Evolutionary conservation across 2,329 filamentous ascomycete genomes (phyloP).

Genomic region (Aspergillus sojae): DNA sequence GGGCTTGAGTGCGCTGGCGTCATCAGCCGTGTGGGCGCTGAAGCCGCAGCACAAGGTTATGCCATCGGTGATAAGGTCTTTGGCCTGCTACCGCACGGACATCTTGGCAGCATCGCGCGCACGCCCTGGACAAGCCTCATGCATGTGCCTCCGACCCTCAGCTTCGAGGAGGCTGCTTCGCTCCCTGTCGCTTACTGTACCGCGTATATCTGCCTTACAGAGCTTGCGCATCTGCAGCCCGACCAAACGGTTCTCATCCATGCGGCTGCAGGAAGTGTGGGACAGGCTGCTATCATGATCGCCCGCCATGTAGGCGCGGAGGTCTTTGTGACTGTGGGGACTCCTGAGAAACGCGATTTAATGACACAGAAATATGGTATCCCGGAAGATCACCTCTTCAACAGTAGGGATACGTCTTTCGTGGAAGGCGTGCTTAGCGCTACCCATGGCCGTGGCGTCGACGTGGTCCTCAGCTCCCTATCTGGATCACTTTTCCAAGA

Average conservation of each 20-base stretch:
- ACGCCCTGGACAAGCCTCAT: slow-evolving; percentile 32
- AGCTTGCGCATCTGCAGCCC: not conserved
- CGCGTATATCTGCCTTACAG: not conserved
- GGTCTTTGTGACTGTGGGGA: not conserved
- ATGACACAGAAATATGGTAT: not conserved
- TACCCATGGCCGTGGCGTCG: too few species aligned
- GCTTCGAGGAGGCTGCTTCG: not conserved
- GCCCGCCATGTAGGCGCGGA: not conserved
- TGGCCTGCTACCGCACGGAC: slow-evolving; percentile 29
- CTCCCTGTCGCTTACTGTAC: not conserved
- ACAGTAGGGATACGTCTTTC: not conserved
- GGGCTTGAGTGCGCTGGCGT: not conserved
- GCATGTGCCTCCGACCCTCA: slow-evolving; percentile 34
- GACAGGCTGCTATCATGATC: not conserved
- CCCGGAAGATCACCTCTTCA: not conserved
- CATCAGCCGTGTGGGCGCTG: not conserved
- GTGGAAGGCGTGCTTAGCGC: not conserved
- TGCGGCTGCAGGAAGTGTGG: not conserved
- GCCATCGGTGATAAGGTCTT: slow-evolving; percentile 3
- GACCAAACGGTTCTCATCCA: not conserved
- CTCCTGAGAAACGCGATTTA: not conserved
- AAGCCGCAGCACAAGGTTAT: not conserved
- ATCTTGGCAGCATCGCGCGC: slow-evolving; percentile 29
- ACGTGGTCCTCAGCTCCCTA: too few species aligned
- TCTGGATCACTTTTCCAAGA: too few species aligned